These are phyloP conservation scores for Nemania sp. DNA, from an alignment of 2,329 filamentous ascomycete species.

Conservation along the genomic window DNA sequence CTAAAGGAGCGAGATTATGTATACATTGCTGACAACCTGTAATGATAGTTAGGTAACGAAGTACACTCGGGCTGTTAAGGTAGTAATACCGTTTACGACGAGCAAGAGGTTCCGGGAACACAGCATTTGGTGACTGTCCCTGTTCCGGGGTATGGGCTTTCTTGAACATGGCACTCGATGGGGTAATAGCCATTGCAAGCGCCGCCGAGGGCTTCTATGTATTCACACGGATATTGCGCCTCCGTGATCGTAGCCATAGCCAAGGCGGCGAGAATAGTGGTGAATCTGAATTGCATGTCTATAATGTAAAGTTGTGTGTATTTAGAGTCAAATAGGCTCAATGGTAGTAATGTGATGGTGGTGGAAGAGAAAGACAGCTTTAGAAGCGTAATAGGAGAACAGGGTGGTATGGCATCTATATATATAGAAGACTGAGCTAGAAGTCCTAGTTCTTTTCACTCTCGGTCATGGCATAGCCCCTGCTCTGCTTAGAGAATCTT, in stretches of 20 bases:
- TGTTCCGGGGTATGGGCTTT: constrained; percentile 20
- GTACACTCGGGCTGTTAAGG: constrained; percentile 10
- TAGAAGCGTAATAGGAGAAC: constrained; percentile 16
- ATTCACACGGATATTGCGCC: constrained; percentile 11
- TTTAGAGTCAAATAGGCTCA: constrained; percentile 11
- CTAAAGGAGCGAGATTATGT: constrained; percentile 14
- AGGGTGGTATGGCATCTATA: constrained; percentile 16
- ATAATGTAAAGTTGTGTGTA: constrained; percentile 17
- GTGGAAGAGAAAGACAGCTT: constrained; percentile 14
- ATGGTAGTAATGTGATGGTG: constrained; percentile 15
- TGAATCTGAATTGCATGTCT: constrained; percentile 21
- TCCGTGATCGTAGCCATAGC: constrained; percentile 16
- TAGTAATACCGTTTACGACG: constrained; percentile 14
- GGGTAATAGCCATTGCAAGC: constrained; percentile 18
- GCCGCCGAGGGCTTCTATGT: constrained; percentile 18
- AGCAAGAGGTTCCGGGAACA: constrained; percentile 10
- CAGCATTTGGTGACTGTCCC: constrained; percentile 17
- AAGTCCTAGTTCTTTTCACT: constrained; percentile 9
- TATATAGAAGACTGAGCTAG: constrained; percentile 16
- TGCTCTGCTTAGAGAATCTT: constrained; percentile 10
- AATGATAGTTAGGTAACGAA: constrained; percentile 18
- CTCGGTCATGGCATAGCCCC: constrained; percentile 12
- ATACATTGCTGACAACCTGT: constrained; percentile 17
- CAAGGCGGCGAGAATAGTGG: constrained; percentile 20
- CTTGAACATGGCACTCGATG: constrained; percentile 14